phyloP scores from a whole-genome alignment of 495 filamentous ascomycete species.

The Glonium stellatum region DNA sequence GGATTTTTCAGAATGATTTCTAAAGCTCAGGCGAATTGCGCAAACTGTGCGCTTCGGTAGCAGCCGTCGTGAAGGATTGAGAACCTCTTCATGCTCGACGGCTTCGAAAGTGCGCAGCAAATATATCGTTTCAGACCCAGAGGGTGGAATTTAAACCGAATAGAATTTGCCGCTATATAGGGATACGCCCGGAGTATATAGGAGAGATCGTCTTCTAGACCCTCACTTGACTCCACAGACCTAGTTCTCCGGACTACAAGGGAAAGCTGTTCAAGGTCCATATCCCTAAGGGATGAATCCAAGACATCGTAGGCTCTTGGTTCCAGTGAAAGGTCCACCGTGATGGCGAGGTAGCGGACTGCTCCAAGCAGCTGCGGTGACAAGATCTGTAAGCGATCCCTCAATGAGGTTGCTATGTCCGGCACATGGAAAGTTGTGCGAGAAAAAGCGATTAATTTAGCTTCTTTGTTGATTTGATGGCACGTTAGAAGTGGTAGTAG shows the following conservation, averaged over 20 bases:
- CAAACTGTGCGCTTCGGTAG: neutral
- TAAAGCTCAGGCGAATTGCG: no score
- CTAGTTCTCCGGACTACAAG: neutral
- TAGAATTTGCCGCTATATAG: neutral
- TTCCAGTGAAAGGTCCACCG: neutral
- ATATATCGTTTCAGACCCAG: neutral
- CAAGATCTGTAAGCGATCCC: neutral
- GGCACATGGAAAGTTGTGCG: neutral
- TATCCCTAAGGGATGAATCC: neutral
- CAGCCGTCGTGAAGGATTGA: neutral
- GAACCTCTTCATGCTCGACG: neutral
- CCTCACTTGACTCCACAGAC: neutral
- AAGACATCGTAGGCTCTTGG: neutral
- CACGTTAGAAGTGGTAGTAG: neutral
- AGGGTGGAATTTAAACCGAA: neutral
- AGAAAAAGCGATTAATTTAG: neutral
- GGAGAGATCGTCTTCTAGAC: neutral
- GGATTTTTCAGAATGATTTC: no score
- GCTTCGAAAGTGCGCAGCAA: neutral
- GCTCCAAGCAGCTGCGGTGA: neutral
- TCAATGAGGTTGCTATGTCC: neutral
- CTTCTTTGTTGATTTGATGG: conserved; percentile 1
- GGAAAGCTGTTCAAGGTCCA: neutral
- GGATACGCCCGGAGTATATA: neutral
- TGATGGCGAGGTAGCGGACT: neutral